Conservation (phyloP, 2,329 filamentous ascomycete species). For the Ascochyta koolunga region DNA sequence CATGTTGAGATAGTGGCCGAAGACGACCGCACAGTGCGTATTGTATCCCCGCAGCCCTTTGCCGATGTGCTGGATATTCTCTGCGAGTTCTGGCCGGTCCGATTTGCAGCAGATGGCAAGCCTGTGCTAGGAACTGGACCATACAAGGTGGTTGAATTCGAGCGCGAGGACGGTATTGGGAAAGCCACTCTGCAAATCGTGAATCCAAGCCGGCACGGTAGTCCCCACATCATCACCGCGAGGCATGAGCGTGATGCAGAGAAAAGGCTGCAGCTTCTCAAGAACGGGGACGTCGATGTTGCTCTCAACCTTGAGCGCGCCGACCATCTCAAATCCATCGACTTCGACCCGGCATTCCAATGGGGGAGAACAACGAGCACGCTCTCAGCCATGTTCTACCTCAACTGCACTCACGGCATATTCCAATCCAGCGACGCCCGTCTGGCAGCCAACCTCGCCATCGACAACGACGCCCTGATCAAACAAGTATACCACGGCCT, state of each 20-base stretch:
- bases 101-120: background rate
- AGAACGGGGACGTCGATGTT: background rate
- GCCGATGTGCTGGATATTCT: background rate
- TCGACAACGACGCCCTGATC: background rate
- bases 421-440: background rate
- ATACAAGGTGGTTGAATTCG: background rate
- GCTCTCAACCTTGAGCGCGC: background rate
- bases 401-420: background rate
- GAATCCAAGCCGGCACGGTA: background rate
- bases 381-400: constrained; percentile 1
- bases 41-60: background rate
- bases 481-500: background rate
- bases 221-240: background rate
- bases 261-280: background rate
- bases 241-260: background rate
- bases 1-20: background rate
- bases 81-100: background rate
- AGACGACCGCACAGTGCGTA: background rate
- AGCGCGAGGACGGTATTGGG: background rate
- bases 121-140: background rate
- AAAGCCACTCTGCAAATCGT: background rate
- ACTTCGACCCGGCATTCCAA: background rate
- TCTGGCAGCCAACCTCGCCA: background rate
- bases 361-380: background rate
- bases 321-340: background rate